Conservation (phyloP, 495 filamentous ascomycete genomes). For the Podospora anserina region DNA sequence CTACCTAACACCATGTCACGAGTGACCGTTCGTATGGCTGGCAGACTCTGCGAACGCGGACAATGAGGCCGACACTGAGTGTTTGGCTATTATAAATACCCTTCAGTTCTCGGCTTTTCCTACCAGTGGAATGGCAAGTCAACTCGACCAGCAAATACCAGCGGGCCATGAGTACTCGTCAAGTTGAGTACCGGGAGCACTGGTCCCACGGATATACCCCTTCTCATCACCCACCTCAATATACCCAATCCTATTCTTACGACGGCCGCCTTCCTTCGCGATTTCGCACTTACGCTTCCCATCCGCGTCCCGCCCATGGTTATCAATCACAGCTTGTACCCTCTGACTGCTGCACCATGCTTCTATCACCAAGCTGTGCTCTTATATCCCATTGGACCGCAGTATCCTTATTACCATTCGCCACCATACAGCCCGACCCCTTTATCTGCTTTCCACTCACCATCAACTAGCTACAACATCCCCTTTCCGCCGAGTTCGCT, state of each 20-base stretch:
- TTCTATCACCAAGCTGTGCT: not conserved
- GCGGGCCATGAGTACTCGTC: too few relatives aligned
- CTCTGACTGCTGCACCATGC: not conserved
- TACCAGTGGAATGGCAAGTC: not conserved
- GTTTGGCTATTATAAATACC: not conserved
- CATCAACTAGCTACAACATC: not conserved
- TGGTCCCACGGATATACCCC: not conserved
- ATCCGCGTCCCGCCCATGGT: too few relatives aligned
- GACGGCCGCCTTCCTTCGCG: not conserved
- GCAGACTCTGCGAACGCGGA: not conserved
- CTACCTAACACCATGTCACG: not conserved
- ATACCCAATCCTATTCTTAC: not conserved
- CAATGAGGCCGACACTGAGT: not conserved
- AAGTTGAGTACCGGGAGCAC: not conserved
- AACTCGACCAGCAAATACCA: not conserved
- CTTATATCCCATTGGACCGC: not conserved
- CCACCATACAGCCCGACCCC: not conserved
- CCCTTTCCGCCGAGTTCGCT: too few relatives aligned
- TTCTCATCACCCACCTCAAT: not conserved
- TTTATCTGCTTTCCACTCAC: not conserved
- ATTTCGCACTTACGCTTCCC: not conserved
- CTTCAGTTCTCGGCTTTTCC: not conserved
- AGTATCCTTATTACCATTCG: not conserved
- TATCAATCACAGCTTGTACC: too few relatives aligned
- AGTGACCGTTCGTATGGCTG: not conserved